Percentiles rank a stretch among this genome's conserved stretches.
Evolutionary conservation across 2,329 filamentous ascomycete genomes (phyloP).

Genomic region (Cercospora janseana): DNA sequence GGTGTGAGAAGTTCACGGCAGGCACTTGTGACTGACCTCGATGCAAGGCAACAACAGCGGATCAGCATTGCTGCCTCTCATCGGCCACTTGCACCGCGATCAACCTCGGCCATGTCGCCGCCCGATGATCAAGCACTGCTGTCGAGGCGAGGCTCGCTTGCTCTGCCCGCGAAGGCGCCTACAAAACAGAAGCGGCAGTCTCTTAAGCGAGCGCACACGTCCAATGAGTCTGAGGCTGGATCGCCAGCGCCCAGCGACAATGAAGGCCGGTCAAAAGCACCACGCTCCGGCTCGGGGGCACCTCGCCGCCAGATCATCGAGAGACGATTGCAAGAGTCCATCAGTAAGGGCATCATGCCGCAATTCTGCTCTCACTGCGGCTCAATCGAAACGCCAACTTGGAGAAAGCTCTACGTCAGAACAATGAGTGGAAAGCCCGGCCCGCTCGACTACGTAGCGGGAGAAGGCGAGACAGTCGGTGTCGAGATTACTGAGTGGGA

Average conservation of each 20-base stretch:
- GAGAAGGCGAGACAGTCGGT: constrained; percentile 70
- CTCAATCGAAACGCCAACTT: constrained; percentile 91
- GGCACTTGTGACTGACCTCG: constrained; percentile 2
- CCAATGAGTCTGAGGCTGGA: constrained; percentile 36
- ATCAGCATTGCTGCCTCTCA: neutral
- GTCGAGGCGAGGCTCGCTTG: constrained; percentile 37
- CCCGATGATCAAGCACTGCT: constrained; percentile 17
- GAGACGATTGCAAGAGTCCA: constrained; percentile 55
- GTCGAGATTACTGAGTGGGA: constrained; percentile 67
- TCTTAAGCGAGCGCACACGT: constrained; percentile 26
- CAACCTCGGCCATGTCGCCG: constrained; percentile 17
- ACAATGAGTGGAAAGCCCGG: constrained; percentile 67
- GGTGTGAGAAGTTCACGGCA: neutral
- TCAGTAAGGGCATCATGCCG: constrained; percentile 79
- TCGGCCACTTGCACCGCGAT: neutral
- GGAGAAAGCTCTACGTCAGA: constrained; percentile 89
- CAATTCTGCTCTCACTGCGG: constrained; percentile 91
- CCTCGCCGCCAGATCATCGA: constrained; percentile 66
- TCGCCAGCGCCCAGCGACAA: constrained; percentile 40
- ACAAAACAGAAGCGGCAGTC: constrained; percentile 38
- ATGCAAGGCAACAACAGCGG: neutral
- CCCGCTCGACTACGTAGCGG: constrained; percentile 68
- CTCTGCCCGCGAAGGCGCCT: constrained; percentile 34
- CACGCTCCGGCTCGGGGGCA: constrained; percentile 49
- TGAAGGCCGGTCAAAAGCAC: constrained; percentile 28